Base-by-base conservation (phyloP, 2,329 filamentous ascomycete species). In the Biscogniauxia marginata region DNA sequence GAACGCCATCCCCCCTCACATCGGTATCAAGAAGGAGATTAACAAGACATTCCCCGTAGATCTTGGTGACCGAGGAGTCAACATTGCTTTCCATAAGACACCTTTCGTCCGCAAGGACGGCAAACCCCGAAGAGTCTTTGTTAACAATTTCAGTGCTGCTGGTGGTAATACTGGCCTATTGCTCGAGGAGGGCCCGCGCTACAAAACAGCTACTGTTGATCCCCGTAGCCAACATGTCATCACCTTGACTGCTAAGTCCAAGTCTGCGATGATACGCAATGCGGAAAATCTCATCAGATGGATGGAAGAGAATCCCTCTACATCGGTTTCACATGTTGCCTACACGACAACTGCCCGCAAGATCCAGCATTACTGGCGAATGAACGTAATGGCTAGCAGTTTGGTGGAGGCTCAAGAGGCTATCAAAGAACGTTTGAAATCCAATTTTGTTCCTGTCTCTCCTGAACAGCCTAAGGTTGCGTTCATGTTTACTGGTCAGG, bases 101-200 rank as follows among this genome's bases (percentile, higher is more conserved):
- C 76, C 78, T 0, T 83, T 83, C 71, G 65, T 65, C 57, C 76
- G 84, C 50, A 73, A 71, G 24, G 74, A 82, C 49, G 76, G 75
- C 19, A 76, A 76, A 65, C 77, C 76, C 2, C 74, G 79, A 23
- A 71, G 75, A 4, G 73, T 81, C 7, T 82, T 83, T 56, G 70
- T 88, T 59, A 90, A 90, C 74, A 89, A 88, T 73, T 90, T 89
- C 67, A 84, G 83, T 60, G 88, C 87, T 6, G 85, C 87, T 52
- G 87, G 87, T 61, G 87, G 88, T 30, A 91, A 91, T 71, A 89
- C 87, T 1, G 83, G 85, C 16, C 69, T 90, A 21, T 70, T 90
- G 6, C 65, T 90, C 1, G 84, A 89, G 65, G 86, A 89, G 59
- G 82, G 76, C 0, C 84, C 84, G 2, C 64, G 60, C 50, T 69